phyloP scores from a whole-genome alignment of 371 early-diverging fungal genomes.

The Mucor circinelloides region DNA sequence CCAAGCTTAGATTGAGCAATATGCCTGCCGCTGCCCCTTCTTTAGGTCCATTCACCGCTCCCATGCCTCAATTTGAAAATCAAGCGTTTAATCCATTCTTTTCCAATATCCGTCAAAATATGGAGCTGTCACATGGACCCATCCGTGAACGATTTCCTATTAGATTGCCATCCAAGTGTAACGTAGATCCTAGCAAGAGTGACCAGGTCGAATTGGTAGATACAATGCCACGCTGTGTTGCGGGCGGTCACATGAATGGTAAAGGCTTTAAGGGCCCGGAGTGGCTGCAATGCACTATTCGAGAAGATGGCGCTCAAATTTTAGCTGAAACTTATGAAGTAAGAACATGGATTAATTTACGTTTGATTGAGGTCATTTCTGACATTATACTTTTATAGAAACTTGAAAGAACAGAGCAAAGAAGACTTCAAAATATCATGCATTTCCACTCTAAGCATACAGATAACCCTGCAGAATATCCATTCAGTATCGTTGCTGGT shows the following conservation, averaged over 20 bases:
- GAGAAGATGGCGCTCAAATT: constrained; percentile 33
- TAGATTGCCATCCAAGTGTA: constrained; percentile 32
- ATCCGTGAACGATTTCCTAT: constrained; percentile 45
- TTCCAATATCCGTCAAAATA: constrained; percentile 46
- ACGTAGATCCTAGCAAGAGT: constrained; percentile 18
- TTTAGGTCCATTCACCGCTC: constrained; percentile 44
- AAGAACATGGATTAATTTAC: not conserved
- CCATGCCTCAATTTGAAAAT: constrained; percentile 43
- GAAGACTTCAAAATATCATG: constrained; percentile 66
- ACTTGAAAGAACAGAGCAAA: constrained; percentile 61
- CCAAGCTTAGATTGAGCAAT: constrained; percentile 32
- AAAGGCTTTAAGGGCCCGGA: constrained; percentile 24
- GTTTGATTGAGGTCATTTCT: not conserved
- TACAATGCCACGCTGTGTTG: constrained; percentile 22
- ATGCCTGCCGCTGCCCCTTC: constrained; percentile 25
- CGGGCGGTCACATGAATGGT: constrained; percentile 21
- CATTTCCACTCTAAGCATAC: constrained; percentile 54
- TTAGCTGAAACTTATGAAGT: constrained; percentile 52
- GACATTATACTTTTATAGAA: constrained; percentile 33
- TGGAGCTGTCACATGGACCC: constrained; percentile 38
- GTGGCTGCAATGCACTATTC: constrained; percentile 36
- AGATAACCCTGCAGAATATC: constrained; percentile 41
- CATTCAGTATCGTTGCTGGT: constrained; percentile 65
- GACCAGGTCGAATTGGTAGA: not conserved
- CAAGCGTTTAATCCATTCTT: constrained; percentile 47